These are phyloP conservation scores for Populus simonii DNA, from an alignment of 345 rosid species.

Conservation along the genomic window DNA sequence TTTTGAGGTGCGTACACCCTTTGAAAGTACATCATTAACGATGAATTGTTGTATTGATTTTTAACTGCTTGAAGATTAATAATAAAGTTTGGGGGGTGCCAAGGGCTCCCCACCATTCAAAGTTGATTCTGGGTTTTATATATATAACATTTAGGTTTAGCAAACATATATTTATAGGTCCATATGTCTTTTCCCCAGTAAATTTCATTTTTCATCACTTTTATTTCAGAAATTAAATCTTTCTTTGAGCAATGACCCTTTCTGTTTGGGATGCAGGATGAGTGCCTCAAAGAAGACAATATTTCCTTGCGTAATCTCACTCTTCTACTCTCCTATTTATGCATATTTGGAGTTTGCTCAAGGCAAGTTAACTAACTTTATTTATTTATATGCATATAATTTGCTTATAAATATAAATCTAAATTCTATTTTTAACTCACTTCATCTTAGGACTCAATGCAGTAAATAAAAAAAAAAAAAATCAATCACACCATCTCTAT, in stretches of 20 bases:
- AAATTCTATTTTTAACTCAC: too few species aligned
- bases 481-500: too few species aligned
- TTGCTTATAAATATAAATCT: too few species aligned
- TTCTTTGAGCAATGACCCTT: not conserved
- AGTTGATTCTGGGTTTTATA: not conserved
- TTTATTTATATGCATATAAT: not conserved
- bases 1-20: conserved; percentile 52
- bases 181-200: not conserved
- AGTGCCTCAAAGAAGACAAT: conserved; percentile 70
- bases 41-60: not conserved
- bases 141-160: not conserved
- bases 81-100: too few species aligned
- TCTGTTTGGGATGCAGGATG: conserved; percentile 50
- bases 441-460: too few species aligned
- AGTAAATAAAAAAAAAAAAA: too few species aligned
- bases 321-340: conserved; percentile 72
- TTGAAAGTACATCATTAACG: not conserved
- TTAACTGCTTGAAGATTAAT: not conserved
- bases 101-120: too few species aligned
- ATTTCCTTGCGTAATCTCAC: conserved; percentile 77
- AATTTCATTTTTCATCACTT: not conserved
- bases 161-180: not conserved
- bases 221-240: not conserved
- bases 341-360: conserved; percentile 79
- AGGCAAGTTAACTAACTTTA: conserved; percentile 44